Base-by-base conservation (phyloP, 306 rosid species). In the Elaeagnus macrophylla region DNA sequence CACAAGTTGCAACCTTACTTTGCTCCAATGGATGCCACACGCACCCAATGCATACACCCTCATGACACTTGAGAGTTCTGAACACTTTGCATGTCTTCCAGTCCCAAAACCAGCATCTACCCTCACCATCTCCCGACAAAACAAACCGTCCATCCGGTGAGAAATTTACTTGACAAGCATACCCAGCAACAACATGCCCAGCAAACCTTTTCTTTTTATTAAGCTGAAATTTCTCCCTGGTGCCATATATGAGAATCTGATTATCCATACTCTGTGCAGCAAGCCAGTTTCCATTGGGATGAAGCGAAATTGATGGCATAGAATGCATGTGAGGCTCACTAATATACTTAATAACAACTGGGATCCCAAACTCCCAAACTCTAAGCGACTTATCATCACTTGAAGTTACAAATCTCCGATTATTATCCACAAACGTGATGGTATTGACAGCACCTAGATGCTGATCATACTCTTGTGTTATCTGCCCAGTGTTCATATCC, bases 321-420 rank as follows among this genome's bases (percentile, higher is more conserved):
- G 99, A 93, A 54, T 93, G 99, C 99, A 93, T 93, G 54, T 93
- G 99, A 10, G 99, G 99, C 76, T 87, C 96, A 11, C 99, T 87
- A 44, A 93, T 93, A 74, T 93, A 93, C 79, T 93, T 93, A 18
- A 88, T 87, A 56, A 93, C 96, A 47, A 93, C 96, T 49, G 99
- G 99, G 60, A 93, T 93, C 46, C 99, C 96, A 10, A 77, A 93
- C 75, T 93, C 99, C 96, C 99, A 87, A 0, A 84, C 99, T 43
- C 96, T 84, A 35, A 93, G 96, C 0, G 96, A 93, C 65, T 93
- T 93, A 46, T 87, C 96, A 62, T 93, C 99, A 10, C 99, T 93
- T 2, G 99, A 93, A 56, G 99, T 93, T 39, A 93, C 99, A 79
- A 93, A 93, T 49, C 99, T 80, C 60, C 99, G 60, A 25, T 93